Conservation (phyloP, 768 basidiomycete genomes). For the Leccinum subgranulosum region DNA sequence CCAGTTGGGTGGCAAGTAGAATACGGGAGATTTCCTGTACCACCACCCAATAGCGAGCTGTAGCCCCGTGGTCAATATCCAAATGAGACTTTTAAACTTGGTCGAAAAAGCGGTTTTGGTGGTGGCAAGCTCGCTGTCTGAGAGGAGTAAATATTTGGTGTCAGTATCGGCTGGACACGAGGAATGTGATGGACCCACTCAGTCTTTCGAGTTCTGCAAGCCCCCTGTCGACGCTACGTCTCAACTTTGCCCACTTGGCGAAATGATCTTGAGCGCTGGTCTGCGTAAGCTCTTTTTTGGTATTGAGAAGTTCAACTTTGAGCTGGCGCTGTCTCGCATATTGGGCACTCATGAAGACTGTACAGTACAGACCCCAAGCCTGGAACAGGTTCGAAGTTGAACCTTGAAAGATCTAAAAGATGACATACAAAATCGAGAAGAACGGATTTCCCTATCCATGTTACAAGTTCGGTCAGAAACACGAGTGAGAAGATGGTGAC, state of each 20-base stretch:
- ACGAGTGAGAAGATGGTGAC: slow-evolving; percentile 80
- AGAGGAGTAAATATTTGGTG: not conserved
- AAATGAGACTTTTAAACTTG: slow-evolving; percentile 71
- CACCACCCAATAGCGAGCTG: slow-evolving; percentile 88
- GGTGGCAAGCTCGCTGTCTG: slow-evolving; percentile 67
- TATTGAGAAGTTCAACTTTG: slow-evolving; percentile 74
- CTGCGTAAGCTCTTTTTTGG: slow-evolving; percentile 80
- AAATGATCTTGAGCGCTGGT: slow-evolving; percentile 98
- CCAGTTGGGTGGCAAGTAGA: slow-evolving; percentile 91
- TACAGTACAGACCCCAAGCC: slow-evolving; percentile 72
- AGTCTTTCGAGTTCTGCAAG: slow-evolving; percentile 87
- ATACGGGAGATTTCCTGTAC: slow-evolving; percentile 87
- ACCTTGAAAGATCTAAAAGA: slow-evolving; percentile 1
- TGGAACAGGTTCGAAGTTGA: slow-evolving; percentile 29
- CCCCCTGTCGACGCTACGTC: slow-evolving; percentile 88
- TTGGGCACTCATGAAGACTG: slow-evolving; percentile 56
- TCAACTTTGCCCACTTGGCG: slow-evolving; percentile 95
- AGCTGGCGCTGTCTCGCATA: slow-evolving; percentile 62
- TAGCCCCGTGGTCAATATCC: slow-evolving; percentile 83
- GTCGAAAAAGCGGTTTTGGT: slow-evolving; percentile 61
- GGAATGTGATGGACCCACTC: slow-evolving; percentile 53
- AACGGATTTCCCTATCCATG: slow-evolving; percentile 87
- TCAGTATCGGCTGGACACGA: not conserved
- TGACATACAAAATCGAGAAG: slow-evolving; percentile 73
- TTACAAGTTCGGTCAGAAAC: slow-evolving; percentile 77